Conservation (phyloP, 495 filamentous ascomycete genomes). For the Copromyces sp. region DNA sequence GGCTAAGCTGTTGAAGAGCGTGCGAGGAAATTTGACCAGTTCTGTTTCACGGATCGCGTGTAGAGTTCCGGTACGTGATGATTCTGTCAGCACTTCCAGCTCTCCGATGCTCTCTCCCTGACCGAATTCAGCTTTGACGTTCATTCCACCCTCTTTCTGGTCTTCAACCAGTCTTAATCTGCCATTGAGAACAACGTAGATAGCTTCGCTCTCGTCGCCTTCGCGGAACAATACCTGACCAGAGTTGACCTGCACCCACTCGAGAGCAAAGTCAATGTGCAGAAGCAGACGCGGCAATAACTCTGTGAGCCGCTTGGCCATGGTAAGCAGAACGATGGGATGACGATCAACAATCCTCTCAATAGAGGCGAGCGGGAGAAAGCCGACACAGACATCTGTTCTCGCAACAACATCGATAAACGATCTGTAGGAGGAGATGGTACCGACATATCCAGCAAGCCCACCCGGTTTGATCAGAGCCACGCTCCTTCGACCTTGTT, state of each 20-base stretch:
- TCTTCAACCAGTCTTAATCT: conserved; percentile 74
- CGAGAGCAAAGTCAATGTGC: conserved; percentile 95
- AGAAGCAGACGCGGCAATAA: conserved; percentile 84
- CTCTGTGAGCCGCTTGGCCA: conserved; percentile 88
- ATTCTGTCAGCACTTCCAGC: conserved; percentile 93
- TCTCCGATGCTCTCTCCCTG: conserved; percentile 97
- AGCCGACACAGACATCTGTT: conserved; percentile 97
- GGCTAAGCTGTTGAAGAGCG: conserved; percentile 92
- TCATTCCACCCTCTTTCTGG: conserved; percentile 67
- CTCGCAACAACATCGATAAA: conserved; percentile 96
- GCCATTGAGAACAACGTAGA: conserved; percentile 95
- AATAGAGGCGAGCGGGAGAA: conserved; percentile 74
- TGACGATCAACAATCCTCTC: conserved; percentile 88
- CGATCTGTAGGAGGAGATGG: conserved; percentile 86
- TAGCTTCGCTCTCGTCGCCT: conserved; percentile 92
- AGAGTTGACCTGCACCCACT: conserved; percentile 94
- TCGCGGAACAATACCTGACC: conserved; percentile 92
- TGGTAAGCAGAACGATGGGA: conserved; percentile 82
- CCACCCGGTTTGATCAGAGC: conserved; percentile 93
- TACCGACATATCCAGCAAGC: conserved; percentile 87
- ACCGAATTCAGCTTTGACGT: conserved; percentile 84
- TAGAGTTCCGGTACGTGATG: conserved; percentile 73
- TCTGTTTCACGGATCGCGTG: conserved; percentile 97
- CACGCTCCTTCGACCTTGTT: conserved; percentile 47
- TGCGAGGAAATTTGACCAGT: conserved; percentile 89